Percentiles rank a stretch among this genome's conserved stretches.
Conservation (phyloP, 768 basidiomycete genomes). For the Lentinus tigrinus region DNA sequence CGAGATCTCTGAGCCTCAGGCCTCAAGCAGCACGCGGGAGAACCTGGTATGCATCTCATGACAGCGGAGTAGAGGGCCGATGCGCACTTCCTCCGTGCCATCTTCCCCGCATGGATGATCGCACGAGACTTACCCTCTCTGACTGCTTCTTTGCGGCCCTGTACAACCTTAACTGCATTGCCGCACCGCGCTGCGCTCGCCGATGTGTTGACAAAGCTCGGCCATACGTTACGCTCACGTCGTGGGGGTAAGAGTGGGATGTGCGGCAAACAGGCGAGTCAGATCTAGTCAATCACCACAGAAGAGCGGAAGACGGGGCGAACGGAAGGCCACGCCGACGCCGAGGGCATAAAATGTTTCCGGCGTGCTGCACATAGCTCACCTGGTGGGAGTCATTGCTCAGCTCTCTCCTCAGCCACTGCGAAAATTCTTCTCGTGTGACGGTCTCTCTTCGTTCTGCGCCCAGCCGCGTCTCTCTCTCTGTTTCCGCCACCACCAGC, state of each 20-base stretch:
- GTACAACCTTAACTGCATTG: no score
- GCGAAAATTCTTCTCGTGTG: not conserved
- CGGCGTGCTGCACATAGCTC: not conserved
- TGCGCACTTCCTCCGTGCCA: no score
- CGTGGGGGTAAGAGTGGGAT: not conserved
- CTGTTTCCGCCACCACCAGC: not conserved
- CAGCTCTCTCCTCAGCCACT: constrained; percentile 3
- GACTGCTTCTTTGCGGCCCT: no score
- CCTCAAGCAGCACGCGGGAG: no score
- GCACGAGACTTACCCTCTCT: no score
- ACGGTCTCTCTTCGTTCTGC: not conserved
- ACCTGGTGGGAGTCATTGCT: not conserved
- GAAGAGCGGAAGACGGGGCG: not conserved
- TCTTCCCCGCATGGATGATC: no score
- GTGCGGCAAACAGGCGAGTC: not conserved
- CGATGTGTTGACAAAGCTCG: no score
- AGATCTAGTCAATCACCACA: not conserved
- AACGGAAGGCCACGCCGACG: not conserved
- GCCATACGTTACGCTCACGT: no score
- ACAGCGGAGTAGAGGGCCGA: no score
- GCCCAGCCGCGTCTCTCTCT: not conserved
- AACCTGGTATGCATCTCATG: no score
- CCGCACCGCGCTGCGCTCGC: no score
- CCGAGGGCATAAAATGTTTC: not conserved
- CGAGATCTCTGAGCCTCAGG: no score